Evolutionary conservation across 1,284 basidiomycete genomes (phyloP), one percentile per base, ranked within the genome.

Genomic region (Singerocomus rubriflavus): DNA sequence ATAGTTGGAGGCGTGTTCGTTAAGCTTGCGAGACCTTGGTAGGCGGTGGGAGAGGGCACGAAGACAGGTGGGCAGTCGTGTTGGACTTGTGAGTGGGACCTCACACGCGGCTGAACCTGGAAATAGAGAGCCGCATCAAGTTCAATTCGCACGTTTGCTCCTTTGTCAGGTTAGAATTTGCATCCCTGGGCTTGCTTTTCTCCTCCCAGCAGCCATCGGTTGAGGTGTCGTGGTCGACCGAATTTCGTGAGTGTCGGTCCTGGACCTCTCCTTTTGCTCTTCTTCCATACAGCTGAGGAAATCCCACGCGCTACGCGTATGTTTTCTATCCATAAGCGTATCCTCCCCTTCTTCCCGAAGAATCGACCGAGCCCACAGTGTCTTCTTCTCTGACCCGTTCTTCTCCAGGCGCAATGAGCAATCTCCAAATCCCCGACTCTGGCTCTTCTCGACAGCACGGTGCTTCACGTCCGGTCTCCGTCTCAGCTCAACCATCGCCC

Each of bases 391-490:
- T 51, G 44, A 42, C 29, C 37, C 25, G 30, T 26, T 26, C 25
- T 32, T 44, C 21, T 37, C 43, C 40, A 51, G 47, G 30, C 50
- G 17, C 29, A 46, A 67, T 67, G 65, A 65, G 56, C 56, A 67
- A 50, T 37, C 70, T 80, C 30, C 77, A 79, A 63, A 74, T 79
- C 21, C 78, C 78, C 21, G 73, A 76, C 46, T 38, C 60, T 12
- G 73, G 76, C 34, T 76, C 78, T 34, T 78, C 77, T 46, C 73
- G 76, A 34, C 72, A 70, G 48, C 64, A 74, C 21, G 62, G 57
- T 25, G 26, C 60, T 9, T 60, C 68, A 32, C 61, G 72, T 53
- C 63, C 72, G 48, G 63, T 75, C 27, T 77, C 78, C 6, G 72
- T 75, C 37, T 73, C 73, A 8, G 75, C 73, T 14, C 72, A 79